These are phyloP conservation scores for Diaporthe longicolla DNA, from an alignment of 2,329 filamentous ascomycete genomes.

Conservation along the genomic window DNA sequence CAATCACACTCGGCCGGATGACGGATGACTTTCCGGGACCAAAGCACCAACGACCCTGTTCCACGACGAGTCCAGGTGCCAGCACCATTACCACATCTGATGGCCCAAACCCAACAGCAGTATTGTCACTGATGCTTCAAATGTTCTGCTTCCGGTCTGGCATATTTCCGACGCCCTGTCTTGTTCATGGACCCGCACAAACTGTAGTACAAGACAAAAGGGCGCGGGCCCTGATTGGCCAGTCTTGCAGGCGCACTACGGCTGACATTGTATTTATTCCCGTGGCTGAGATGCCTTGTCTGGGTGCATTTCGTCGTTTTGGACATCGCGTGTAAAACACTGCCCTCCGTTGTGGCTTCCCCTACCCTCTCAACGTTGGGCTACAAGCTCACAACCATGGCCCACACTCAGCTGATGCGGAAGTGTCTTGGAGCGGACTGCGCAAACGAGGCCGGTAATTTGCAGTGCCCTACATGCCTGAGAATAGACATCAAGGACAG, in stretches of 20 bases:
- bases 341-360: no score
- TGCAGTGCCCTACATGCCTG: slow-evolving; percentile 96
- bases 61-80: no score
- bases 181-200: neutral
- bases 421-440: slow-evolving; percentile 89
- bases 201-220: slow-evolving; percentile 4
- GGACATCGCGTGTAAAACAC: no score
- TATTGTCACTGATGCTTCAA: neutral
- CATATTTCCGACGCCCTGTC: slow-evolving; percentile 9
- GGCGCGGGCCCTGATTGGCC: neutral
- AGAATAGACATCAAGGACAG: slow-evolving; percentile 90
- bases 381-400: neutral
- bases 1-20: neutral
- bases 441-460: slow-evolving; percentile 83
- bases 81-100: no score
- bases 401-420: slow-evolving; percentile 52
- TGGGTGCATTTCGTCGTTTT: no score
- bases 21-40: neutral
- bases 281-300: neutral
- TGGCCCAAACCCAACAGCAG: no score
- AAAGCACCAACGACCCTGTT: neutral
- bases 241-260: neutral
- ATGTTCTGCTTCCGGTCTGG: slow-evolving; percentile 7
- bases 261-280: neutral
- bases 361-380: no score